phyloP scores from a whole-genome alignment of 2,329 filamentous ascomycete genomes.

The Chaetothyriales sp. region DNA sequence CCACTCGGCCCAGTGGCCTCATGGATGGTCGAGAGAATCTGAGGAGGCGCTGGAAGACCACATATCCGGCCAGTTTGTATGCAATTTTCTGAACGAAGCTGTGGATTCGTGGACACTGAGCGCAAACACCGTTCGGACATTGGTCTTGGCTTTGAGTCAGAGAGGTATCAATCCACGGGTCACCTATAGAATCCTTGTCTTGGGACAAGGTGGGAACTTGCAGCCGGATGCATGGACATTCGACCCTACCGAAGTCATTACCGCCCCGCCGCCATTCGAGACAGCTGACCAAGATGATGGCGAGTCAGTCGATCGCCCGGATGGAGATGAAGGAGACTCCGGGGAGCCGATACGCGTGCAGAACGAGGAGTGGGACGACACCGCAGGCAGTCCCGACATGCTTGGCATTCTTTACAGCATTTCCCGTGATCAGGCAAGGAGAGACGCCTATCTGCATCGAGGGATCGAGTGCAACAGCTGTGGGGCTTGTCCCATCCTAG shows the following conservation, averaged over 20 bases:
- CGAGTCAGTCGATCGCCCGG: conserved; percentile 5
- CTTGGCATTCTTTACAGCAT: conserved; percentile 79
- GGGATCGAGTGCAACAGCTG: conserved; percentile 88
- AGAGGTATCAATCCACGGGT: conserved; percentile 1
- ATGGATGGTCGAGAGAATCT: not conserved
- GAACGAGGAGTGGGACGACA: conserved; percentile 23
- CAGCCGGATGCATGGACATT: not conserved
- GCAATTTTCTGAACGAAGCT: not conserved
- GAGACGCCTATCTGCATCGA: conserved; percentile 80
- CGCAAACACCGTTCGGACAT: conserved; percentile 4
- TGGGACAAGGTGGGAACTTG: not conserved
- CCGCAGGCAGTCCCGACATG: conserved; percentile 55
- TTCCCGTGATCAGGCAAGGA: conserved; percentile 76
- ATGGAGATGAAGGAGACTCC: conserved; percentile 23
- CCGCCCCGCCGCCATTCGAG: not conserved
- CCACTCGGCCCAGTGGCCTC: not conserved
- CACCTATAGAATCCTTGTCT: conserved; percentile 4
- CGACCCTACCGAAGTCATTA: not conserved
- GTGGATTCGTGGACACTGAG: not conserved
- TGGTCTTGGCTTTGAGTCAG: conserved; percentile 6
- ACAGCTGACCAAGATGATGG: conserved; percentile 5
- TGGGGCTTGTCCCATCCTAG: conserved; percentile 73
- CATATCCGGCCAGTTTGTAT: not conserved
- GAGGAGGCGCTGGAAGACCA: not conserved
- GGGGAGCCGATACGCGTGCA: conserved; percentile 31